Evolutionary conservation across 768 basidiomycete genomes (phyloP).

Genomic region (Mrakia hoshinonis): DNA sequence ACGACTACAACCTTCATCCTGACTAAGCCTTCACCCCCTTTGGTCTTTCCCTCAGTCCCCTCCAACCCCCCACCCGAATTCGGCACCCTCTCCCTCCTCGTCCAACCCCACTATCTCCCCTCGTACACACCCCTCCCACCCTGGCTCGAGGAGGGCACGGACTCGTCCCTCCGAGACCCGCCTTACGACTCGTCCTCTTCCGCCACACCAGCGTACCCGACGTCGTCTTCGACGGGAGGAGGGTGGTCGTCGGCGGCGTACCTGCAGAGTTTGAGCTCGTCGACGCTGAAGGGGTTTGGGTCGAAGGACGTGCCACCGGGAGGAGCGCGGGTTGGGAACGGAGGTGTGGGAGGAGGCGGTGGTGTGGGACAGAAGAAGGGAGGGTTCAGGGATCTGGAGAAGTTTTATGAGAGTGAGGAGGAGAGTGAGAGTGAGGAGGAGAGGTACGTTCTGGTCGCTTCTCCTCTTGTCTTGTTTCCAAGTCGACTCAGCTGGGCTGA

Average conservation of each 20-base stretch:
- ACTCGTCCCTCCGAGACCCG: slow-evolving; percentile 59
- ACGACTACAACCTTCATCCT: neutral
- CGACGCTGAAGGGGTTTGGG: slow-evolving; percentile 31
- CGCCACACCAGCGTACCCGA: slow-evolving; percentile 30
- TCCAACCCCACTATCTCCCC: slow-evolving; percentile 43
- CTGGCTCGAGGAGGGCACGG: slow-evolving; percentile 81
- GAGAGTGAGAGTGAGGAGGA: neutral
- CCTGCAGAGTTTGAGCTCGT: slow-evolving; percentile 32
- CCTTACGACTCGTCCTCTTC: neutral
- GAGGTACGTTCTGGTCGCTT: slow-evolving; percentile 28
- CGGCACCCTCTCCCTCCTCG: slow-evolving; percentile 20
- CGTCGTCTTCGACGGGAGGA: slow-evolving; percentile 47
- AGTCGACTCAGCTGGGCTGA: neutral
- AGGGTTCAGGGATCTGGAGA: slow-evolving; percentile 52
- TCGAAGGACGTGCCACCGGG: neutral
- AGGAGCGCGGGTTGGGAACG: slow-evolving; percentile 41
- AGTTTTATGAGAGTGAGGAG: slow-evolving; percentile 54
- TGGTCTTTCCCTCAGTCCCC: neutral
- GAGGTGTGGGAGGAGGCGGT: slow-evolving; percentile 40
- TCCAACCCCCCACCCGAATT: neutral
- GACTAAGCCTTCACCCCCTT: neutral
- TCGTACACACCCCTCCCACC: slow-evolving; percentile 59
- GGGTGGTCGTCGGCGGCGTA: slow-evolving; percentile 28
- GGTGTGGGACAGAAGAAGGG: slow-evolving; percentile 44
- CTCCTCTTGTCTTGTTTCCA: neutral